phyloP scores from a whole-genome alignment of 2,329 filamentous ascomycete genomes.

The Ceratocystis colombiana region DNA sequence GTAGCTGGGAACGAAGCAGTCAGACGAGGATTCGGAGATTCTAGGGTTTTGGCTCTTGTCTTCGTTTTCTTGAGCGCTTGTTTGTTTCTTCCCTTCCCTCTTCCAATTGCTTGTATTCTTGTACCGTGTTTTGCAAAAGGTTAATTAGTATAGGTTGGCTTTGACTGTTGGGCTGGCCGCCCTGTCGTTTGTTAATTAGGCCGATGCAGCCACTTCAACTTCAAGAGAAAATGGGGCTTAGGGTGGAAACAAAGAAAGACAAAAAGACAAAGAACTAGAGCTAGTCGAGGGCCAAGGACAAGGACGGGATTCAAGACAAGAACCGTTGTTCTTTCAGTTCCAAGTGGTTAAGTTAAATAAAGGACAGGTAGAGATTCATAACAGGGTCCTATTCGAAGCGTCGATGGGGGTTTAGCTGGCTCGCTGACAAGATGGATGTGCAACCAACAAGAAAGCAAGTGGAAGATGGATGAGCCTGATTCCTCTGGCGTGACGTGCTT shows the following conservation, averaged over 20 bases:
- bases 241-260: not conserved
- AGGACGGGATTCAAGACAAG: not conserved
- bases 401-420: not conserved
- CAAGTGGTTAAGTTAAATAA: not conserved
- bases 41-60: not conserved
- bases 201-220: slow-evolving; percentile 6
- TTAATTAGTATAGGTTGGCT: not conserved
- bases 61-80: not conserved
- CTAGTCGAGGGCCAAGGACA: not conserved
- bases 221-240: not conserved
- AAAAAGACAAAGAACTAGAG: not conserved
- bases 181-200: slow-evolving; percentile 2
- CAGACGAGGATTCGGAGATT: not conserved
- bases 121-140: not conserved
- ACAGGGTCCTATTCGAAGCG: not conserved
- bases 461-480: slow-evolving; percentile 1
- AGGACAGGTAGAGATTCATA: slow-evolving; percentile 12
- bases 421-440: slow-evolving; percentile 9
- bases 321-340: not conserved
- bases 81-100: not conserved
- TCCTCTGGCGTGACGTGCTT: slow-evolving; percentile 13
- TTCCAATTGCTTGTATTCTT: not conserved
- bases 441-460: not conserved
- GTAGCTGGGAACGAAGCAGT: not conserved
- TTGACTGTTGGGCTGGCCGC: slow-evolving; percentile 1